Evolutionary conservation across 176 grass and related monocot species (phyloP).

Genomic region (Aegilops tauschii): DNA sequence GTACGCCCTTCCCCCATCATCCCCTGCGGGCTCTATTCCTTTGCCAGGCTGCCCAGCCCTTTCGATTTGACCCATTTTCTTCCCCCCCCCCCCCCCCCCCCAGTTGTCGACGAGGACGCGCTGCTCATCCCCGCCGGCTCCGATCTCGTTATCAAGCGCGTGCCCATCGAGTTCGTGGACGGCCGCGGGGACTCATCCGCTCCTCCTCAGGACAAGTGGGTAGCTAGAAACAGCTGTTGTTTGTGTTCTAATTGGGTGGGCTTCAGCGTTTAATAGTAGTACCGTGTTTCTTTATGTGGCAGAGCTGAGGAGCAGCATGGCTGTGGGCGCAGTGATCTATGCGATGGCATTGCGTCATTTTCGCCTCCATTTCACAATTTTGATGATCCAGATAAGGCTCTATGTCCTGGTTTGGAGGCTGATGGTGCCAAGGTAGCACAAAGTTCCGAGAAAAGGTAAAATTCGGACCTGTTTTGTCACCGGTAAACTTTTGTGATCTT

Average conservation of each 20-base stretch:
- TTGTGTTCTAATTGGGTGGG: not conserved
- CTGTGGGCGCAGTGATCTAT: not conserved
- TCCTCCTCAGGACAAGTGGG: not conserved
- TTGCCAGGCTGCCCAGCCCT: not conserved
- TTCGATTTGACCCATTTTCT: not conserved
- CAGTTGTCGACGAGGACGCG: constrained; percentile 16
- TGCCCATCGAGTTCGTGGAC: not conserved
- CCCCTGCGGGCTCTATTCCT: too few relatives aligned
- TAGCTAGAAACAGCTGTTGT: not conserved
- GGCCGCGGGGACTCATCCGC: not conserved
- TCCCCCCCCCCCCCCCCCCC: not conserved
- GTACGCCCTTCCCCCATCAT: not conserved
- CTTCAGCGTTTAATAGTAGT: not conserved
- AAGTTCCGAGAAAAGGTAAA: not conserved
- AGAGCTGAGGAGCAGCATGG: not conserved
- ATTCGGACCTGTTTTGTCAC: not conserved
- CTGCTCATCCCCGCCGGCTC: constrained; percentile 18
- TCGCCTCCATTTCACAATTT: constrained; percentile 24
- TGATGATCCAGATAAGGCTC: constrained; percentile 43
- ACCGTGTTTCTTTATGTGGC: not conserved
- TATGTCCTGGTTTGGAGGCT: constrained; percentile 38
- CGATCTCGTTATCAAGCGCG: constrained; percentile 19
- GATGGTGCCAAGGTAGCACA: constrained; percentile 22
- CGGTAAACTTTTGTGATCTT: too few relatives aligned
- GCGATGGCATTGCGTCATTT: not conserved